Conservation (phyloP, 2,329 filamentous ascomycete species). For the Fusarium palustre region DNA sequence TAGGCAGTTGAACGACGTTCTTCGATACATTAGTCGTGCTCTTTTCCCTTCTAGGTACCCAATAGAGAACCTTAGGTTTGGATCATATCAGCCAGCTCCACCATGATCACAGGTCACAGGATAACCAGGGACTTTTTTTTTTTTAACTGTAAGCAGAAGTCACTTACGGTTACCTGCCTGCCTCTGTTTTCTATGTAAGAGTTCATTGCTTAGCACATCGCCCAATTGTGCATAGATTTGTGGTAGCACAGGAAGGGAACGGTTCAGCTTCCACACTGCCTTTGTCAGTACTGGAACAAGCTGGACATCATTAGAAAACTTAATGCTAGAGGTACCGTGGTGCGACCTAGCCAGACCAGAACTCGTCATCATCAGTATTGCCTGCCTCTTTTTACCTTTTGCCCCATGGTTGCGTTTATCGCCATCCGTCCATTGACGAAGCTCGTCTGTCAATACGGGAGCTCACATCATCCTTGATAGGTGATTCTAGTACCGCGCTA, state of each 20-base stretch:
- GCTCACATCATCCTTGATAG: conserved; percentile 35
- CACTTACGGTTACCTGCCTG: conserved; percentile 10
- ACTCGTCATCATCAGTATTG: conserved; percentile 34
- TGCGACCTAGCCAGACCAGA: conserved; percentile 4
- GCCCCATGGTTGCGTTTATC: conserved; percentile 38
- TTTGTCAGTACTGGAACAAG: background rate
- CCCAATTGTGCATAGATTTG: background rate
- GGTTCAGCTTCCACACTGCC: background rate
- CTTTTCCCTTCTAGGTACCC: background rate
- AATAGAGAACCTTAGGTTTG: conserved; percentile 4
- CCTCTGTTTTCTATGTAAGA: background rate
- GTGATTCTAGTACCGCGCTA: conserved; percentile 30
- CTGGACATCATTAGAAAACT: conserved; percentile 9
- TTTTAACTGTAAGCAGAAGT: conserved; percentile 5
- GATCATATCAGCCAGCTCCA: conserved; percentile 23
- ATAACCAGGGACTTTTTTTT: background rate
- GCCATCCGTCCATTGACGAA: conserved; percentile 31
- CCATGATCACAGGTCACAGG: conserved; percentile 11
- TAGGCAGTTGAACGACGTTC: background rate
- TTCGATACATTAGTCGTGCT: conserved; percentile 22
- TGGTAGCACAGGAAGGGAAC: conserved; percentile 5
- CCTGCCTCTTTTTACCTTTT: conserved; percentile 34
- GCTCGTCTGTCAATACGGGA: conserved; percentile 9
- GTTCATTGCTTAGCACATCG: background rate
- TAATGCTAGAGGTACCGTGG: conserved; percentile 3